Base-by-base conservation (phyloP, 2,329 filamentous ascomycete genomes). In the Aureobasidium mangrovei region DNA sequence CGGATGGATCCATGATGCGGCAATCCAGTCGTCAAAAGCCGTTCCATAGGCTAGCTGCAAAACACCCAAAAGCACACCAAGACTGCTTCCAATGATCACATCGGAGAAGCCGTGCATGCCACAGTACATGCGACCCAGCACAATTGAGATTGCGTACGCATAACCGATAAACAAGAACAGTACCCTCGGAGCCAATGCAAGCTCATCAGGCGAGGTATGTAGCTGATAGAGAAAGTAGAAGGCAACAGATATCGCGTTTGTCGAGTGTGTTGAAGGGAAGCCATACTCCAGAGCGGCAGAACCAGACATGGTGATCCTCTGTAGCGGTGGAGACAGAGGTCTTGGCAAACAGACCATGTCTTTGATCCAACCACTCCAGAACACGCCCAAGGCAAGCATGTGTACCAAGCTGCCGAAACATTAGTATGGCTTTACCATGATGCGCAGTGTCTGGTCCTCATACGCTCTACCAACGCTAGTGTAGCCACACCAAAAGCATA, bases 31-130 rank as follows among this genome's bases (percentile, higher is more conserved):
- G 60, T 95, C 88, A 56, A 94, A 78, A 2, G 72, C 67, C 27
- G 77, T 69, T 24, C 80, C 81, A 54, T 72, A 80, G 5, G 70
- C 60, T 57, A 79, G 78, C 61, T 84, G 79, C 24, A 78, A 63
- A 24, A 76, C 68, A 2, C 79, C 79, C 35, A 86, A 76, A 4
- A 79, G 70, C 8, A 83, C 85, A 32, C 93, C 93, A 54, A 96
- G 77, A 10, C 83, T 63, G 53, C 85, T 88, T 5, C 93, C 93
- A 55, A 93, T 70, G 10, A 93, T 72, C 27, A 97, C 90, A 69
- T 98, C 93, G 41, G 93, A 77, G 71, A 97, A 95, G 8, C 93
- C 93, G 71, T 98, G 93, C 93, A 98, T 98, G 58, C 93, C 93
- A 66, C 93, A 98, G 73, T 98, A 97, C 35, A 98, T 76, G 24